Conservation (phyloP, 2,329 filamentous ascomycete species). For the Ascochyta viciae-villosae region DNA sequence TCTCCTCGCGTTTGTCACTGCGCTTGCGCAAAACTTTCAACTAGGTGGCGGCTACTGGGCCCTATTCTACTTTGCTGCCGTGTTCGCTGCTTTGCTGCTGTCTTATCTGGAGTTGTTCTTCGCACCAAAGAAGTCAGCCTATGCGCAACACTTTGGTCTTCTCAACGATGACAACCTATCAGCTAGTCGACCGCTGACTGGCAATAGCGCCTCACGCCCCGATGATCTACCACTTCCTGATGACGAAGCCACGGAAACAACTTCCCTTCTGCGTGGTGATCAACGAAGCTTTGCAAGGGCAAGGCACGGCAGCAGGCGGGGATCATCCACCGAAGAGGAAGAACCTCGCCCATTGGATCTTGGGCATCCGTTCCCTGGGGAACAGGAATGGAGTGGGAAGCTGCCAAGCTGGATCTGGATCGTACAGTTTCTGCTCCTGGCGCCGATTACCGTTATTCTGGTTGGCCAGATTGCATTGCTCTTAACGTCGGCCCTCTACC, state of each 20-base stretch:
- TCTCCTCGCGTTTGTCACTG: slow-evolving; percentile 72
- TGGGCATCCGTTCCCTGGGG: slow-evolving; percentile 63
- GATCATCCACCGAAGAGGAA: slow-evolving; percentile 50
- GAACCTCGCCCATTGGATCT: slow-evolving; percentile 43
- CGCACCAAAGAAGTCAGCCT: slow-evolving; percentile 72
- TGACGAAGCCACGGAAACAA: slow-evolving; percentile 61
- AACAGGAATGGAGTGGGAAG: slow-evolving; percentile 84
- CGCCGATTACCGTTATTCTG: slow-evolving; percentile 78
- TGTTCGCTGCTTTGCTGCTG: slow-evolving; percentile 77
- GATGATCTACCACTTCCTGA: slow-evolving; percentile 42
- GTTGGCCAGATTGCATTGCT: slow-evolving; percentile 78
- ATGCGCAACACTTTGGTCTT: slow-evolving; percentile 63
- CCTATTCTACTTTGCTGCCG: slow-evolving; percentile 77
- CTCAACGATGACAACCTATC: slow-evolving; percentile 34
- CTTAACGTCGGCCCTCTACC: slow-evolving; percentile 73
- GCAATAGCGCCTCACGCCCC: slow-evolving; percentile 40
- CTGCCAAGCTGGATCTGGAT: slow-evolving; percentile 88
- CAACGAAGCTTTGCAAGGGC: slow-evolving; percentile 64
- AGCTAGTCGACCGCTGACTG: slow-evolving; percentile 45
- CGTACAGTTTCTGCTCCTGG: slow-evolving; percentile 81
- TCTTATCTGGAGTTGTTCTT: slow-evolving; percentile 82
- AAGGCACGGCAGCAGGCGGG: slow-evolving; percentile 55
- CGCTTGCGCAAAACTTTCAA: slow-evolving; percentile 77
- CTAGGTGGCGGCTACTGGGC: slow-evolving; percentile 81
- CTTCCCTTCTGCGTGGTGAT: slow-evolving; percentile 61